Evolutionary conservation across 1,139 yeast genomes (phyloP).

Genomic region (Nadsonia starkeyi-henricii): DNA sequence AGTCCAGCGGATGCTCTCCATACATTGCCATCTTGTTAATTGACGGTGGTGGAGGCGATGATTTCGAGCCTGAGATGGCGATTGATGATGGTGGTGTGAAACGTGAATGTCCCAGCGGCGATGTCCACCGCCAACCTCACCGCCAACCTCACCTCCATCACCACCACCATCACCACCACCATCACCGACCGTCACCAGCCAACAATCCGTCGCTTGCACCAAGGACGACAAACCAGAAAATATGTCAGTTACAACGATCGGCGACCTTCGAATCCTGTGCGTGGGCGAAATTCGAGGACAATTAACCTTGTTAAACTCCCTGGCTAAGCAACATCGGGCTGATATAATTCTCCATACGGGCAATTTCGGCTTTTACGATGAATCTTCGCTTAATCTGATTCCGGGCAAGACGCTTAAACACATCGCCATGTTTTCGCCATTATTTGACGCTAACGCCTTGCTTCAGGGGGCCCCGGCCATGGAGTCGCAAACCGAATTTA

Average conservation of each 20-base stretch:
- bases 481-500: slow-evolving; percentile 23
- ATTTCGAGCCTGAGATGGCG: too few relatives aligned
- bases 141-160: background rate
- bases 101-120: too few relatives aligned
- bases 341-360: slow-evolving; percentile 57
- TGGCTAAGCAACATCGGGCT: slow-evolving; percentile 34
- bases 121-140: too few relatives aligned
- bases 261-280: slow-evolving; percentile 32
- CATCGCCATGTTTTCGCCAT: slow-evolving; percentile 55
- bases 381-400: slow-evolving; percentile 40
- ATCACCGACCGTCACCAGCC: too few relatives aligned
- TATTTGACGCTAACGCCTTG: slow-evolving; percentile 34
- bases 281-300: slow-evolving; percentile 45
- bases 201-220: too few relatives aligned
- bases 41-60: too few relatives aligned
- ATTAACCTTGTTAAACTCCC: slow-evolving; percentile 32
- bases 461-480: slow-evolving; percentile 23
- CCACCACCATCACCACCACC: too few relatives aligned
- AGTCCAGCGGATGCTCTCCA: too few relatives aligned
- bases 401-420: slow-evolving; percentile 34
- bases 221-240: too few relatives aligned
- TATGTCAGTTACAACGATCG: slow-evolving; percentile 8
- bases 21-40: too few relatives aligned
- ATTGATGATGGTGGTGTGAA: too few relatives aligned
- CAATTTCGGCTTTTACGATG: slow-evolving; percentile 65